phyloP scores from a whole-genome alignment of 768 basidiomycete genomes.

The Boletus eberwhitei region DNA sequence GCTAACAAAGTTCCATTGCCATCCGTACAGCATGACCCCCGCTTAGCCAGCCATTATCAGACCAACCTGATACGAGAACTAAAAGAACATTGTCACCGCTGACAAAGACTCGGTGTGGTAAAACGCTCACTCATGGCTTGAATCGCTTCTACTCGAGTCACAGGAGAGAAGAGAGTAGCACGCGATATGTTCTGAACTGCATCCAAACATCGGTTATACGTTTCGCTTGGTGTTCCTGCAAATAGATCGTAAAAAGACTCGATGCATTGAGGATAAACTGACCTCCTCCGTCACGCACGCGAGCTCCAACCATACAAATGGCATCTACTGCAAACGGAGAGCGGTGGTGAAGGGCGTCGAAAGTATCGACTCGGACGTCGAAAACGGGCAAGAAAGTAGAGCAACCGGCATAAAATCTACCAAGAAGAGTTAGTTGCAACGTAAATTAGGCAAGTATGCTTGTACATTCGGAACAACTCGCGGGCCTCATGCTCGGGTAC shows the following conservation, averaged over 20 bases:
- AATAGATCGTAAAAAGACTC: conserved; percentile 9
- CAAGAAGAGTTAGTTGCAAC: conserved; percentile 9
- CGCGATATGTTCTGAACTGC: conserved; percentile 86
- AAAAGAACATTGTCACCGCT: neutral
- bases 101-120: neutral
- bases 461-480: conserved; percentile 80
- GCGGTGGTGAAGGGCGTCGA: conserved; percentile 78
- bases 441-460: neutral
- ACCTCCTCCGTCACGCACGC: conserved; percentile 90
- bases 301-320: conserved; percentile 91
- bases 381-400: conserved; percentile 89
- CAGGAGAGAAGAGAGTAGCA: conserved; percentile 84
- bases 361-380: conserved; percentile 79
- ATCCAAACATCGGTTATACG: conserved; percentile 67
- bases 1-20: conserved; percentile 89
- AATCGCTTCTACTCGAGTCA: conserved; percentile 80
- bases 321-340: conserved; percentile 92
- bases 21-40: conserved; percentile 96
- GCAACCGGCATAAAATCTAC: conserved; percentile 89
- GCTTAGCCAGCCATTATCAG: conserved; percentile 93
- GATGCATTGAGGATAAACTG: conserved; percentile 18
- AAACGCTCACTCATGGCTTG: conserved; percentile 84
- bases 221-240: conserved; percentile 70
- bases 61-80: conserved; percentile 94
- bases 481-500: conserved; percentile 81